Percentiles rank a stretch among this genome's conserved stretches.
Evolutionary conservation across 2,329 filamentous ascomycete species (phyloP).

Genomic region (Venturiaceae sp.): DNA sequence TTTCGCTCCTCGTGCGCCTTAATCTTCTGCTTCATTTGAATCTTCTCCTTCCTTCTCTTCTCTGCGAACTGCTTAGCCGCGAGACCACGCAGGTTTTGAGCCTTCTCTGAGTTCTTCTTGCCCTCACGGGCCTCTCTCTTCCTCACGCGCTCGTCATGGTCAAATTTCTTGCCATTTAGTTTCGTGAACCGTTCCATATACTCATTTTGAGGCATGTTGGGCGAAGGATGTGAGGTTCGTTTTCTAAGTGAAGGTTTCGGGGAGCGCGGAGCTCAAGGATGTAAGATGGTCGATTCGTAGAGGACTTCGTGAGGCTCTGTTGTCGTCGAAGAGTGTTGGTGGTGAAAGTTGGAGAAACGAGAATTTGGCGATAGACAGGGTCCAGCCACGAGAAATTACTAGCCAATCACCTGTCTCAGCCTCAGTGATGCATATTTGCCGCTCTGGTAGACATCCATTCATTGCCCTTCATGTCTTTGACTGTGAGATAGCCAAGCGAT

Average conservation of each 20-base stretch:
- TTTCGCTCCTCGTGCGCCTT: constrained; percentile 93
- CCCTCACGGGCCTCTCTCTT: constrained; percentile 83
- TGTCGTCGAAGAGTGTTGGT: neutral
- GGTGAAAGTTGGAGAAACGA: no score
- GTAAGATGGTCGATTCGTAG: neutral
- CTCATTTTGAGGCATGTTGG: constrained; percentile 66
- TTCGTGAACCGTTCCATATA: constrained; percentile 68
- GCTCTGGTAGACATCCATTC: no score
- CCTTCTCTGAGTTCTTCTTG: constrained; percentile 80
- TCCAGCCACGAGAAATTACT: no score
- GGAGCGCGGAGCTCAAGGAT: neutral
- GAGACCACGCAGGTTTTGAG: constrained; percentile 86
- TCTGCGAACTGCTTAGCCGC: constrained; percentile 89
- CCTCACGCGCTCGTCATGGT: constrained; percentile 80
- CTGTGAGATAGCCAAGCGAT: no score
- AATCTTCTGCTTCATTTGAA: constrained; percentile 43
- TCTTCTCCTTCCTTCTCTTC: constrained; percentile 88
- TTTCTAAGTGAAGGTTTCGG: no score
- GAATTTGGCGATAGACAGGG: no score
- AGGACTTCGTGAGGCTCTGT: neutral
- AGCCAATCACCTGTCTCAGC: no score
- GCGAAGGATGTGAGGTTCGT: no score
- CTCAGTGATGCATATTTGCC: no score
- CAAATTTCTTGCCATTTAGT: constrained; percentile 44
- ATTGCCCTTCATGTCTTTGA: no score